Percentiles rank a stretch among this genome's conserved stretches.
Evolutionary conservation across 495 filamentous ascomycete genomes (phyloP).

Genomic region (Xylaria curta): DNA sequence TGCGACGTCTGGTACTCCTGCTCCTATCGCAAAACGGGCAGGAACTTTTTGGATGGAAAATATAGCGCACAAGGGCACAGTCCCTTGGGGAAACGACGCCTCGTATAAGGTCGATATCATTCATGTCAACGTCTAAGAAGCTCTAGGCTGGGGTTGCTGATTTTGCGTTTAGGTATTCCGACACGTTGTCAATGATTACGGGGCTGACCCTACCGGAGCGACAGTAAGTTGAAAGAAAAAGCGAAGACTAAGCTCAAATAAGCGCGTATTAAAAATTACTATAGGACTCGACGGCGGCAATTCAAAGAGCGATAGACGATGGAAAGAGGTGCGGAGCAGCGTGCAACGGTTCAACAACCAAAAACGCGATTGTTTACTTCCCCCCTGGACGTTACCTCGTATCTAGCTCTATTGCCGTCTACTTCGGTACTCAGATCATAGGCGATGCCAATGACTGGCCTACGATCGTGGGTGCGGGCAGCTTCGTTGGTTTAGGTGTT

Average conservation of each 20-base stretch:
- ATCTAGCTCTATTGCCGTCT: slow-evolving; percentile 58
- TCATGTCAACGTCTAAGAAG: neutral
- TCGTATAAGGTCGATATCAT: slow-evolving; percentile 42
- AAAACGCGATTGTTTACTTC: slow-evolving; percentile 64
- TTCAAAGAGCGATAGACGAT: slow-evolving; percentile 66
- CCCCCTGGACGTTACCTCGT: slow-evolving; percentile 63
- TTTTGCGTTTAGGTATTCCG: slow-evolving; percentile 55
- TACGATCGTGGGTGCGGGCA: slow-evolving; percentile 61
- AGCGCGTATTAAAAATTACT: neutral
- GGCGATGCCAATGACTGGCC: slow-evolving; percentile 63
- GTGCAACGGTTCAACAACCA: slow-evolving; percentile 65
- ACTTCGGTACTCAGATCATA: slow-evolving; percentile 64
- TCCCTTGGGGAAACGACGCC: slow-evolving; percentile 36
- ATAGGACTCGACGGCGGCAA: slow-evolving; percentile 65
- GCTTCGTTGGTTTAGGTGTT: slow-evolving; percentile 70
- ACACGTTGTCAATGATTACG: slow-evolving; percentile 66
- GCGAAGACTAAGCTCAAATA: no score
- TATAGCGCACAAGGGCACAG: slow-evolving; percentile 33
- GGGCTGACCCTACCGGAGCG: slow-evolving; percentile 42
- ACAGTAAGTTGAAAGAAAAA: slow-evolving; percentile 7
- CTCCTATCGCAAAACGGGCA: slow-evolving; percentile 26
- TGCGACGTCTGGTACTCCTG: neutral
- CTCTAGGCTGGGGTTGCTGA: neutral
- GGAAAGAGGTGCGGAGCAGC: slow-evolving; percentile 62
- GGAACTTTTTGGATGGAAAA: slow-evolving; percentile 34